Base-by-base conservation (phyloP, 371 early-diverging fungal species). In the Mortierella sp. region DNA sequence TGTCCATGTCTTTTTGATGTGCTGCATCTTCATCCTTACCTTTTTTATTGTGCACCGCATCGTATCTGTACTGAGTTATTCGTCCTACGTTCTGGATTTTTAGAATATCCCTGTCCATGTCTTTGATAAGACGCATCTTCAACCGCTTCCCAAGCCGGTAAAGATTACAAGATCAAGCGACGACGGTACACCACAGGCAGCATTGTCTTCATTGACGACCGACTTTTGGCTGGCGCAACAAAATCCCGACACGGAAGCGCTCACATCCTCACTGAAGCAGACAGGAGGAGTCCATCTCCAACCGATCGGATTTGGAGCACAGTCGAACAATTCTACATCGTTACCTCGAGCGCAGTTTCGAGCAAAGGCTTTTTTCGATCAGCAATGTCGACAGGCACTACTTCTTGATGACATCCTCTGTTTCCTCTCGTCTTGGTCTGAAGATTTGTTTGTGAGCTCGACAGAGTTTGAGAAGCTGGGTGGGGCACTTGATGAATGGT, bases 381-480 rank as follows among this genome's bases (percentile, higher is more conserved):
- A 76, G 26, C 76, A 76, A 28, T 76, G 76, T 42, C 69, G 76
- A 44, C 76, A 69, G 48, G 70, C 69, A 11, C 32, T 76, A 1
- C 44, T 76, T 15, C 37, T 76, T 32, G 70, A 76, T 21, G 76
- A 64, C 15, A 64, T 76, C 17, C 57, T 69, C 4, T 50, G 56
- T 11, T 76, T 76, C 41, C 24, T 76, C 39, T 59, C 64, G 9
- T 68, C 76, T 0, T 76, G 69, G 76, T 60, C 70, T 12, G 76
- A 76, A 4, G 64, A 76, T 52, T 26, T 69, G 50, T 76, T 76
- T 64, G 76, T 76, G 42, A 57, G 56, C 30, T 60, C 76, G 12
- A 27, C 60, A 0, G 64, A 69, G 44, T 76, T 76, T 69, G 76
- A 76, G 12, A 68, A 69, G 41, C 48, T 69, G 42, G 64, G 69